Evolutionary conservation across 2,329 filamentous ascomycete genomes (phyloP).

Genomic region (Monosporascus sp.): DNA sequence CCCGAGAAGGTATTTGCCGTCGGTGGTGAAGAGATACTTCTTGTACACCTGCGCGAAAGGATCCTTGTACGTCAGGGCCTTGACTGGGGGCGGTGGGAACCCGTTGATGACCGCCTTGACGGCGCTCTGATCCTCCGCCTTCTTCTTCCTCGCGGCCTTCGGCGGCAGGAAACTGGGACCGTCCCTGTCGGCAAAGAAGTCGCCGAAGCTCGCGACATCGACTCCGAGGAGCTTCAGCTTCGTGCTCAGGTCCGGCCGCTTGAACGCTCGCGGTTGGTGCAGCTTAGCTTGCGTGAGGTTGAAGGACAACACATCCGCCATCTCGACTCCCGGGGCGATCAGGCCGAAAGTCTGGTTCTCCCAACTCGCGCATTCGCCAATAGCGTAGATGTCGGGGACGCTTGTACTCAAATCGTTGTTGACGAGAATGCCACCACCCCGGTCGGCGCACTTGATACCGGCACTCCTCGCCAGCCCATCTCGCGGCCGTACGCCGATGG

Average conservation of each 20-base stretch:
- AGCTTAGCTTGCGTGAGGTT: constrained; percentile 80
- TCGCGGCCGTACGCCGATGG: constrained; percentile 76
- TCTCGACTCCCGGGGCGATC: constrained; percentile 85
- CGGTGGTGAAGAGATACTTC: constrained; percentile 85
- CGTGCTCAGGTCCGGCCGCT: constrained; percentile 80
- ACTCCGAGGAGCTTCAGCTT: constrained; percentile 87
- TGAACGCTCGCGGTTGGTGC: constrained; percentile 66
- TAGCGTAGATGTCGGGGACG: constrained; percentile 69
- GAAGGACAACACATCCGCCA: constrained; percentile 87
- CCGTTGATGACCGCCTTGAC: constrained; percentile 50
- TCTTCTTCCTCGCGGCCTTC: constrained; percentile 40
- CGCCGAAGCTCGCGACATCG: constrained; percentile 87
- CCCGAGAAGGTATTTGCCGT: constrained; percentile 86
- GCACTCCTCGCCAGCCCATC: constrained; percentile 69
- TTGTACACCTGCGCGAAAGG: constrained; percentile 88
- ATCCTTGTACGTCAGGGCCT: constrained; percentile 82
- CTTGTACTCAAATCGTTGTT: constrained; percentile 65
- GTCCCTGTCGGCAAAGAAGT: constrained; percentile 87
- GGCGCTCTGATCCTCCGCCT: constrained; percentile 25
- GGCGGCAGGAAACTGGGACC: constrained; percentile 71
- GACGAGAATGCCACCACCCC: constrained; percentile 73
- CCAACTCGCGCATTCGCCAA: constrained; percentile 91
- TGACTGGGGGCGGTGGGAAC: constrained; percentile 58
- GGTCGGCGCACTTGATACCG: constrained; percentile 66
- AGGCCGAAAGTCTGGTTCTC: constrained; percentile 80